Percentiles rank a stretch among this genome's conserved stretches.
Evolutionary conservation across 2,329 filamentous ascomycete genomes (phyloP).

Genomic region (Sarocladiaceae sp.): DNA sequence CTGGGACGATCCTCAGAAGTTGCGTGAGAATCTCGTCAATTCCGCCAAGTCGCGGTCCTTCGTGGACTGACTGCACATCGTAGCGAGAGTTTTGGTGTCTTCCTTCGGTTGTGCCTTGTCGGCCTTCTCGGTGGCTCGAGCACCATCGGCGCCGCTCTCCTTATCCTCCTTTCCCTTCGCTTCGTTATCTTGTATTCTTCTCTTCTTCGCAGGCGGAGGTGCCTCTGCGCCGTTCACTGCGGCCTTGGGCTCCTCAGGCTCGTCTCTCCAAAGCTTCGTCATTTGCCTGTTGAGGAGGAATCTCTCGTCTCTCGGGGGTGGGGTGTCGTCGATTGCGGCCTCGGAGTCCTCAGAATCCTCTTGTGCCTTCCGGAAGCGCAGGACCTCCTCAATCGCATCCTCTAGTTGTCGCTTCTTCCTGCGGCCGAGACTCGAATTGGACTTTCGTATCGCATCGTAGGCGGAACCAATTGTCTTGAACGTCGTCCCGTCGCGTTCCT

Average conservation of each 20-base stretch:
- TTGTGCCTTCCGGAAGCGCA: conserved; percentile 64
- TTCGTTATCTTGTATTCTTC: conserved; percentile 23
- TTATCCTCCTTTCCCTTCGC: conserved; percentile 19
- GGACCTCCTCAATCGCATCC: conserved; percentile 77
- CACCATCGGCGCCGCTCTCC: conserved; percentile 9
- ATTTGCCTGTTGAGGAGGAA: conserved; percentile 39
- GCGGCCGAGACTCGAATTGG: conserved; percentile 81
- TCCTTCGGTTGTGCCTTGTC: conserved; percentile 21
- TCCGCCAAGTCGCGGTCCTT: conserved; percentile 23
- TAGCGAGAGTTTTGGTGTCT: conserved; percentile 25
- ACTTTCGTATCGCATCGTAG: conserved; percentile 76
- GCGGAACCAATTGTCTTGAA: conserved; percentile 53
- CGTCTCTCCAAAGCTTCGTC: conserved; percentile 33
- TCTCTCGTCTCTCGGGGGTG: conserved; percentile 26
- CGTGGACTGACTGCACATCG: conserved; percentile 22
- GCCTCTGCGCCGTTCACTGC: conserved; percentile 24
- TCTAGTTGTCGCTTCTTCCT: conserved; percentile 78
- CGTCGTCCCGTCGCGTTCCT: conserved; percentile 53
- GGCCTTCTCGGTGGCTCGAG: conserved; percentile 19
- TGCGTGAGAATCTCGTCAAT: conserved; percentile 18
- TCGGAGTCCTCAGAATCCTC: conserved; percentile 49
- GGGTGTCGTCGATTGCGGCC: conserved; percentile 33
- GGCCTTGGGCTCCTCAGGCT: conserved; percentile 16
- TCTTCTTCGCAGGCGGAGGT: conserved; percentile 26
- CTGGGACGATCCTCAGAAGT: not conserved